Conservation (phyloP, 306 rosid genomes). For the Prunus armeniaca region DNA sequence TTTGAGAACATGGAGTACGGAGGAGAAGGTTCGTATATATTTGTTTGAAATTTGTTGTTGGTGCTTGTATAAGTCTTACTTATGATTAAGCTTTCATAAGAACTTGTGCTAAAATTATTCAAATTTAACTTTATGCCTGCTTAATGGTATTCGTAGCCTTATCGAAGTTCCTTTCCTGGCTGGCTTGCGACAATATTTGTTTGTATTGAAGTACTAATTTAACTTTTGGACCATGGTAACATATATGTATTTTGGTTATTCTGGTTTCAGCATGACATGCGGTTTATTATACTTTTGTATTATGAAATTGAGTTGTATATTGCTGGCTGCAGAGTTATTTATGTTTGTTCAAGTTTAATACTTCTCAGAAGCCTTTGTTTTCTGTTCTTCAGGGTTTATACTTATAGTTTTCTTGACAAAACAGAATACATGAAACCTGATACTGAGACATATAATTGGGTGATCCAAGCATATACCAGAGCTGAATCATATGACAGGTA, state of each 20-base stretch:
- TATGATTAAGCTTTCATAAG: background rate
- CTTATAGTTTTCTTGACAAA: conserved; percentile 23
- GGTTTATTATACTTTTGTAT: background rate
- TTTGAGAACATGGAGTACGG: conserved; percentile 98
- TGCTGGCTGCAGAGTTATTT: background rate
- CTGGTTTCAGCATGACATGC: background rate
- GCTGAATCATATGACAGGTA: conserved; percentile 99
- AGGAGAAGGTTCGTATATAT: conserved; percentile 68
- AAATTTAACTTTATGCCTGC: background rate
- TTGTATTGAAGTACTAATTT: background rate
- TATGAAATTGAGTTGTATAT: background rate
- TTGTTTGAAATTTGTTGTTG: conserved; percentile 24
- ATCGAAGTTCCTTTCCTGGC: background rate
- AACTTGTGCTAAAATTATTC: background rate
- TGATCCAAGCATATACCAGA: conserved; percentile 95
- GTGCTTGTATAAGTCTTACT: conserved; percentile 9
- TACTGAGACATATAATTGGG: conserved; percentile 95
- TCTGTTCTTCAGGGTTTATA: conserved; percentile 21
- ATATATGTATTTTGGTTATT: background rate
- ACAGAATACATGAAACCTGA: conserved; percentile 92
- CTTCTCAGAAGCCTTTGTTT: conserved; percentile 11
- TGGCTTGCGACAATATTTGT: background rate
- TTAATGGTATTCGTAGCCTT: background rate
- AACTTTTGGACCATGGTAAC: background rate
- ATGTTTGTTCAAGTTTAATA: conserved; percentile 1